phyloP scores from a whole-genome alignment of 257 asterid genomes.

The Sherardia arvensis region DNA sequence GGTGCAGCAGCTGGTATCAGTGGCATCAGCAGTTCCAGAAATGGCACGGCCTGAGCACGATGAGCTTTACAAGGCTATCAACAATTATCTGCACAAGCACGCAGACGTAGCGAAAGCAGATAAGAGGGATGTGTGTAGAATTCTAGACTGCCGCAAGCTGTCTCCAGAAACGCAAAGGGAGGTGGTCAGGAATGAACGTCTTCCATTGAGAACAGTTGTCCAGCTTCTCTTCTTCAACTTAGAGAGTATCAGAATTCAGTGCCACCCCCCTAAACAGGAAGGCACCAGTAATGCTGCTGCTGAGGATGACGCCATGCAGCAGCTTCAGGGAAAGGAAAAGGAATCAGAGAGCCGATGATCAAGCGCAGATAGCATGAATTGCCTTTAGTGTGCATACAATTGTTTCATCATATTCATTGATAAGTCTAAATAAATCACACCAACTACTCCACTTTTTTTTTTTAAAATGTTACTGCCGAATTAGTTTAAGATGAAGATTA shows the following conservation, averaged over 20 bases:
- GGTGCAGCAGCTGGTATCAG: conserved; percentile 37
- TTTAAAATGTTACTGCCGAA: no score
- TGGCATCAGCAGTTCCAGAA: conserved; percentile 57
- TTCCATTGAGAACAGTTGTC: conserved; percentile 67
- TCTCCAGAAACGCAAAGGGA: conserved; percentile 50
- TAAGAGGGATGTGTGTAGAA: conserved; percentile 51
- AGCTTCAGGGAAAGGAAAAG: conserved; percentile 18
- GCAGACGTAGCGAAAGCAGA: conserved; percentile 54
- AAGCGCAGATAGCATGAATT: neutral
- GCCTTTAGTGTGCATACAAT: neutral
- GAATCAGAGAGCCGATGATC: conserved; percentile 13
- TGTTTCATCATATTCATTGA: neutral
- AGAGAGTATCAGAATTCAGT: conserved; percentile 15
- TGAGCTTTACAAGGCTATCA: conserved; percentile 56
- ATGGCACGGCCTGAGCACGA: conserved; percentile 56
- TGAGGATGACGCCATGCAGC: no score
- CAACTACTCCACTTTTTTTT: no score
- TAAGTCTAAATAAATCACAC: neutral
- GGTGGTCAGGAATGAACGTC: conserved; percentile 57
- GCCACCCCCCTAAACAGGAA: neutral
- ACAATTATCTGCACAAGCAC: conserved; percentile 62
- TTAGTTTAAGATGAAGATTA: no score
- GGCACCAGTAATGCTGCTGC: neutral
- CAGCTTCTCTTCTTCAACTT: conserved; percentile 61
- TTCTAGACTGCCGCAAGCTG: conserved; percentile 56